phyloP scores from a whole-genome alignment of 2,329 filamentous ascomycete genomes.

The Pseudocercospora fijiensis region DNA sequence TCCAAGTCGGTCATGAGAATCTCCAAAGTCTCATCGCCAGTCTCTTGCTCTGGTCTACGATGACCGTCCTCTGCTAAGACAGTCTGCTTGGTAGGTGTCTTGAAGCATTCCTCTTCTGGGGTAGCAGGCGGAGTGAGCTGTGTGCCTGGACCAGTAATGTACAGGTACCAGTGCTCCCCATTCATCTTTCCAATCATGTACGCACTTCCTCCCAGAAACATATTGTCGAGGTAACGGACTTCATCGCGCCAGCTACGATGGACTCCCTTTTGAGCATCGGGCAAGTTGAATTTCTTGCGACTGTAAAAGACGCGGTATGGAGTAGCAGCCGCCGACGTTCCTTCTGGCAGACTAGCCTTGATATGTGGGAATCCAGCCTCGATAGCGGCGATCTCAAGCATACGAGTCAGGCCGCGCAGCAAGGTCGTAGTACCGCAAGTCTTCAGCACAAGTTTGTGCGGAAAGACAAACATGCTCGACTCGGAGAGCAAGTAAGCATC shows the following conservation, averaged over 20 bases:
- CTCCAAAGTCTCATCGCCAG: conserved; percentile 70
- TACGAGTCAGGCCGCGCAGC: conserved; percentile 80
- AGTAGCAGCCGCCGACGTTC: conserved; percentile 70
- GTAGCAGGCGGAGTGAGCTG: conserved; percentile 79
- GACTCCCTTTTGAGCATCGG: conserved; percentile 87
- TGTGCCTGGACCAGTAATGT: conserved; percentile 84
- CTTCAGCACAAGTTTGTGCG: conserved; percentile 99
- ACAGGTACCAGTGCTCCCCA: conserved; percentile 98
- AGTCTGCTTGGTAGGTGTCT: conserved; percentile 59
- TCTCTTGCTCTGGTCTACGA: conserved; percentile 38
- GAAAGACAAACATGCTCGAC: conserved; percentile 99
- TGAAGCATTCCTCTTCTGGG: conserved; percentile 56
- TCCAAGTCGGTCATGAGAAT: conserved; percentile 69
- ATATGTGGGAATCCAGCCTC: conserved; percentile 86
- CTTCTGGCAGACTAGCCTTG: conserved; percentile 63
- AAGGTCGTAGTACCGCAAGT: conserved; percentile 97
- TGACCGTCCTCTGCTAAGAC: conserved; percentile 56
- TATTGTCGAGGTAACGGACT: conserved; percentile 85
- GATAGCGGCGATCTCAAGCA: conserved; percentile 85
- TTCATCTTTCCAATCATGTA: conserved; percentile 99
- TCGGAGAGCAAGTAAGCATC: conserved; percentile 97
- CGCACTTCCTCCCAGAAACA: conserved; percentile 88
- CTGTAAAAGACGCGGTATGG: conserved; percentile 98
- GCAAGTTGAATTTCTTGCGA: conserved; percentile 96
- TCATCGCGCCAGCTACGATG: conserved; percentile 98